Base-by-base conservation (phyloP, 23 red algal species). In the Gracilaria domingensis region DNA sequence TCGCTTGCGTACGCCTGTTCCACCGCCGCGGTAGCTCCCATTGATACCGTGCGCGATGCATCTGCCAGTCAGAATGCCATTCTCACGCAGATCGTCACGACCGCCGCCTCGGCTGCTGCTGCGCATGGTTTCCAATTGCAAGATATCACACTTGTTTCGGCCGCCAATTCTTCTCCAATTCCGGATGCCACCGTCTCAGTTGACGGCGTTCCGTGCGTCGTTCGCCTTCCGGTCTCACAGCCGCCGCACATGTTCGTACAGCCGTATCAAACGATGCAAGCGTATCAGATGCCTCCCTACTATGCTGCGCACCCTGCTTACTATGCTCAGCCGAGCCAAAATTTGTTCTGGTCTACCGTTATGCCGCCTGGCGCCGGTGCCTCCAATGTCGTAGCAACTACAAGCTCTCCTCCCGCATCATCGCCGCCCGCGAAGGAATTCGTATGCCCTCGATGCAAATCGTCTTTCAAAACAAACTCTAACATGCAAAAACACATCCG, bases 401-500 rank as follows among this genome's bases (percentile, higher is more conserved):
- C 79, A 16, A 12, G 54, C 13, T 18, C 79, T 8, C 39, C 79
- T 26, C 36, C 79, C 24, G 12, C 79, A 5, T 82, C 79, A 47
- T 65, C 58, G 53, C 49, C 79, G 54, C 49, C 89, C 24, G 54
- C 80, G 12, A 72, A 57, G 48, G 65, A 84, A 32, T 92, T 84
- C 44, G 53, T 75, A 12, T 92, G 89, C 76, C 80, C 89, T 35
- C 89, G 79, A 5, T 92, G 89, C 58, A 77, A 71, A 34, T 61
- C 79, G 40, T 57, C 61, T 11, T 92, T 92, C 42, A 84, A 92
- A 32, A 82, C 79, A 24, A 92, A 84, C 48, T 84, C 89, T 12
- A 84, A 93, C 65, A 84, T 84, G 90, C 80, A 84, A 80, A 93
- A 93, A 44, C 90, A 93, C 29, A 86, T 93, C n/a, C 33, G 73